A percentile compares a stretch with the other conserved stretches of the same genome.
Evolutionary conservation across 306 rosid genomes (phyloP).

Genomic region (Acacia acuminata): DNA sequence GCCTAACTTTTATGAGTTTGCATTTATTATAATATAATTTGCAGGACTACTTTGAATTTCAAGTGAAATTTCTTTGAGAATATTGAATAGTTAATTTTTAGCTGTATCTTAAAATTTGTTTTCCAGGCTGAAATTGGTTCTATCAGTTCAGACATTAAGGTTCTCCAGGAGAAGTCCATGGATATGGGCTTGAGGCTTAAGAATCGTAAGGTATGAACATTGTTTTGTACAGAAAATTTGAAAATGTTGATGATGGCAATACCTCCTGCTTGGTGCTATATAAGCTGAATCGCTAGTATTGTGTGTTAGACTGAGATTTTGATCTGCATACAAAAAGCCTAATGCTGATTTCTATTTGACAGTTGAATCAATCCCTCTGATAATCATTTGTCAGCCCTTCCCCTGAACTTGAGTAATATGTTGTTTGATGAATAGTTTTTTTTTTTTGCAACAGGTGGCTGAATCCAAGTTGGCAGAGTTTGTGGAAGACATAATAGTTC

Average conservation of each 20-base stretch:
- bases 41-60: constrained; percentile 12
- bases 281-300: not conserved
- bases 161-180: constrained; percentile 98
- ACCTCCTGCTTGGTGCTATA: constrained; percentile 3
- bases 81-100: constrained; percentile 22
- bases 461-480: constrained; percentile 93
- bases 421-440: constrained; percentile 26
- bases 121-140: constrained; percentile 93
- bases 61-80: constrained; percentile 1
- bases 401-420: constrained; percentile 11
- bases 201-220: constrained; percentile 91
- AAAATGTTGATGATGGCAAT: not conserved
- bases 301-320: constrained; percentile 3
- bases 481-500: constrained; percentile 94
- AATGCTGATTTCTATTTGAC: constrained; percentile 20
- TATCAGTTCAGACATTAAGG: constrained; percentile 93
- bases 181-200: constrained; percentile 95
- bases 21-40: not conserved
- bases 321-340: constrained; percentile 9
- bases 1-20: not conserved
- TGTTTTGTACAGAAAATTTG: not conserved
- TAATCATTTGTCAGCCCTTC: not conserved
- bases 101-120: constrained; percentile 22
- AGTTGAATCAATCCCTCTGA: not conserved
- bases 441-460: constrained; percentile 65